Evolutionary conservation across 1,139 yeast species (phyloP).

Genomic region (Geotrichum fermentans): DNA sequence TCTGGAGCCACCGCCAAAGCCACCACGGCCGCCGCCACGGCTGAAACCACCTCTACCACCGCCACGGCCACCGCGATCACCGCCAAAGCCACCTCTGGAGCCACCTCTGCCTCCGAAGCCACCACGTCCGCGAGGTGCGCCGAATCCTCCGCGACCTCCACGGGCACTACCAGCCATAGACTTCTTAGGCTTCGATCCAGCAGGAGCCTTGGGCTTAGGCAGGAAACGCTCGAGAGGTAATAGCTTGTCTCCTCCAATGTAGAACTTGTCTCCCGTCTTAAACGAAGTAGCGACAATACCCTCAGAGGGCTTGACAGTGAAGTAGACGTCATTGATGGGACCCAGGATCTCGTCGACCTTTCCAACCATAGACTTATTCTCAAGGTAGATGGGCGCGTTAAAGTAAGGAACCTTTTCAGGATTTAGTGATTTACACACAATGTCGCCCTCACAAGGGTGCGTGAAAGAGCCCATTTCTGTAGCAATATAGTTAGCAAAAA

Average conservation of each 20-base stretch:
- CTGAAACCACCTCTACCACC: constrained; percentile 24
- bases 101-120: constrained; percentile 42
- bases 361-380: constrained; percentile 88
- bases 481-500: constrained; percentile 14
- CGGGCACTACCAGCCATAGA: constrained; percentile 48
- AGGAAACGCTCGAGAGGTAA: constrained; percentile 92
- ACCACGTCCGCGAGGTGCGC: too few species aligned
- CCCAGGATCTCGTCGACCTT: constrained; percentile 98
- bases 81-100: constrained; percentile 42
- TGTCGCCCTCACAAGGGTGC: constrained; percentile 95
- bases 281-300: constrained; percentile 93
- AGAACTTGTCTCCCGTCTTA: constrained; percentile 93
- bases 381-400: constrained; percentile 96
- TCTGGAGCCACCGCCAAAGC: constrained; percentile 24
- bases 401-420: constrained; percentile 86
- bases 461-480: constrained; percentile 91
- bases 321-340: constrained; percentile 92
- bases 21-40: constrained; percentile 27
- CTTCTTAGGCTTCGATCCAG: constrained; percentile 69
- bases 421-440: constrained; percentile 92
- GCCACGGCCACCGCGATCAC: constrained; percentile 40
- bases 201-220: constrained; percentile 77
- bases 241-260: constrained; percentile 89
- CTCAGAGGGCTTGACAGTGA: constrained; percentile 92
- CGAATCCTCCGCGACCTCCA: constrained; percentile 44